A percentile compares a stretch with the other conserved stretches of the same genome.
These are phyloP conservation scores for Zalaria sp. DNA, from an alignment of 2,329 filamentous ascomycete species.

Conservation along the genomic window DNA sequence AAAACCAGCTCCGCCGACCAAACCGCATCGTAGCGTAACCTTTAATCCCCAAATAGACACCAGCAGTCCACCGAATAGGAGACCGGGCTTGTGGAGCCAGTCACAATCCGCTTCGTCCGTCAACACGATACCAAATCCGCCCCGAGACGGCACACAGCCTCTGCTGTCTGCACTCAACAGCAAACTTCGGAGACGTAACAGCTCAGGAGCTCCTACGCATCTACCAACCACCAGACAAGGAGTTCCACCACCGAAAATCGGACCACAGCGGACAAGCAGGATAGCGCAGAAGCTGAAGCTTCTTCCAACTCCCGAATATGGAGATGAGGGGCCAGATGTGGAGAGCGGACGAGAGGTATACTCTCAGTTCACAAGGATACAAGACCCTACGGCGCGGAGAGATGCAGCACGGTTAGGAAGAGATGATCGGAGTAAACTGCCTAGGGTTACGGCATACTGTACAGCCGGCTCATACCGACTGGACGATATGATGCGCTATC, in stretches of 20 bases:
- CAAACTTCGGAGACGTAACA: conserved; percentile 77
- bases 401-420: conserved; percentile 90
- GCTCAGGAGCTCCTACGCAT: conserved; percentile 48
- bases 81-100: conserved; percentile 19
- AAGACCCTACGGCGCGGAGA: conserved; percentile 81
- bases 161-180: conserved; percentile 72
- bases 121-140: conserved; percentile 23
- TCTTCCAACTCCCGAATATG: conserved; percentile 78
- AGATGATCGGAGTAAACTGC: conserved; percentile 74
- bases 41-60: conserved; percentile 53
- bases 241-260: conserved; percentile 55
- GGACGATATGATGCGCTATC: conserved; percentile 75
- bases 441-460: conserved; percentile 90
- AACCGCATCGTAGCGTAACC: conserved; percentile 51
- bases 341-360: conserved; percentile 93
- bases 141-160: conserved; percentile 31
- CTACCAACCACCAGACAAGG: conserved; percentile 14
- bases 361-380: conserved; percentile 93
- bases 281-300: conserved; percentile 95
- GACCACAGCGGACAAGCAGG: conserved; percentile 87
- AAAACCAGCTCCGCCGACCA: conserved; percentile 10
- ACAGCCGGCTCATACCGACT: conserved; percentile 86
- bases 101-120: conserved; percentile 14
- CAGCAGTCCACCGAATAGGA: conserved; percentile 23
- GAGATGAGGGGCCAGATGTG: conserved; percentile 63